These are phyloP conservation scores for Aspergillus diversus DNA, from an alignment of 495 filamentous ascomycete species.

Conservation along the genomic window DNA sequence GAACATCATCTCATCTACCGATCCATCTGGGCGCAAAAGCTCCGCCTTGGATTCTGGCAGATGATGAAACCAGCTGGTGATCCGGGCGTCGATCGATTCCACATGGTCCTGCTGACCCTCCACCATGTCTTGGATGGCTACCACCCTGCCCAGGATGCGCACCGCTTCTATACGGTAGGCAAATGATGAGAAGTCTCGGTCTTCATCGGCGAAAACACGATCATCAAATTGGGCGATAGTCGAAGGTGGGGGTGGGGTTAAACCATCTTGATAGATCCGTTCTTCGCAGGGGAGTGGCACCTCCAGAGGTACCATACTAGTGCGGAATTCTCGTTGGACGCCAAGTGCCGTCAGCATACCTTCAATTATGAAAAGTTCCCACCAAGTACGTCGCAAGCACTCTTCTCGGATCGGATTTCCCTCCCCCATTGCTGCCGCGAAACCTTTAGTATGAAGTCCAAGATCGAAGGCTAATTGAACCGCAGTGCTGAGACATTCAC, in stretches of 20 bases:
- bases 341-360: constrained; percentile 55
- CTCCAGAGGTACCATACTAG: constrained; percentile 40
- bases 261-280: constrained; percentile 49
- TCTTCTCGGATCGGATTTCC: constrained; percentile 66
- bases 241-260: constrained; percentile 39
- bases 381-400: constrained; percentile 86
- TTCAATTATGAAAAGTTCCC: constrained; percentile 85
- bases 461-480: constrained; percentile 74
- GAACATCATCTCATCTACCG: constrained; percentile 89
- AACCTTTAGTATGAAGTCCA: constrained; percentile 67
- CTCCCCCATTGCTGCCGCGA: constrained; percentile 47
- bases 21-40: constrained; percentile 64
- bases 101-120: constrained; percentile 50
- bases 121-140: constrained; percentile 48
- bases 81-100: constrained; percentile 68
- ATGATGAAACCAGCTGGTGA: constrained; percentile 83
- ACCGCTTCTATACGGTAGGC: constrained; percentile 62
- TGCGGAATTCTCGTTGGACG: constrained; percentile 39
- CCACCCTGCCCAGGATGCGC: constrained; percentile 74
- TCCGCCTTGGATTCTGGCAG: constrained; percentile 76
- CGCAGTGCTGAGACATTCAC: constrained; percentile 66
- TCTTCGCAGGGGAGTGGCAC: constrained; percentile 51
- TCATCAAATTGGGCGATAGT: constrained; percentile 51
- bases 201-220: constrained; percentile 50
- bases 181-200: constrained; percentile 51